Percentiles rank a stretch among this genome's conserved stretches.
Evolutionary conservation across 2,329 filamentous ascomycete genomes (phyloP).

Genomic region (Aspergillus amoenus): DNA sequence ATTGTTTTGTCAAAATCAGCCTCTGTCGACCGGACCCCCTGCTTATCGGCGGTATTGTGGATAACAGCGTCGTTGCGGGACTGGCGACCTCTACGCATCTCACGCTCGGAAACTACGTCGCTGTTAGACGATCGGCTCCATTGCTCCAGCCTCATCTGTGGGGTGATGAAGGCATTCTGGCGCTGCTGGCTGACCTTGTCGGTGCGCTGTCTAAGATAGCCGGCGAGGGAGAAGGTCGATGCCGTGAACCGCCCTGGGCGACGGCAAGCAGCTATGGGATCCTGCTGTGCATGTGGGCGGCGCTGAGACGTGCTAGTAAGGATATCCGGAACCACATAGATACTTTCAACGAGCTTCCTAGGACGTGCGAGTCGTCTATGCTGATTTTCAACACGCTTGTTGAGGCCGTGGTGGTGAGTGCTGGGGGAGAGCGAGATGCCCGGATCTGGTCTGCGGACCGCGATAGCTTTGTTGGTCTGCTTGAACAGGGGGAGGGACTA

Average conservation of each 20-base stretch:
- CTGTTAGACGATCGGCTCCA: neutral
- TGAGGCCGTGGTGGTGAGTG: slow-evolving; percentile 3
- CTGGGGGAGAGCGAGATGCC: neutral
- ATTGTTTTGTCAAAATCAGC: slow-evolving; percentile 27
- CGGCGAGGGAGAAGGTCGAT: slow-evolving; percentile 19
- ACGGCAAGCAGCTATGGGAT: slow-evolving; percentile 29
- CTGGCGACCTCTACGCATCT: slow-evolving; percentile 33
- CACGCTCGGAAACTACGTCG: slow-evolving; percentile 7
- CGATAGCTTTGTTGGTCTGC: neutral
- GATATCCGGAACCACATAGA: slow-evolving; percentile 23
- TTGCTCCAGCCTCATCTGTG: neutral
- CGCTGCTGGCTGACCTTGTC: neutral
- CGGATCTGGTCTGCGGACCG: neutral
- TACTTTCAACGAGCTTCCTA: slow-evolving; percentile 17
- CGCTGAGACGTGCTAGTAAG: slow-evolving; percentile 25
- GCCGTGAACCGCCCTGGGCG: slow-evolving; percentile 31
- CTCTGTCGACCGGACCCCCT: slow-evolving; percentile 36
- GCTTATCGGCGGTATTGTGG: slow-evolving; percentile 36
- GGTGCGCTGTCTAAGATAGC: neutral
- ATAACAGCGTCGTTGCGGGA: slow-evolving; percentile 31
- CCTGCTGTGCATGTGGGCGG: slow-evolving; percentile 32
- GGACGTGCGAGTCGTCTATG: slow-evolving; percentile 21
- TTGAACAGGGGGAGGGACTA: neutral
- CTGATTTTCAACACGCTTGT: slow-evolving; percentile 27
- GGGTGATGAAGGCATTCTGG: neutral